Conservation (phyloP, 805 yeast species). For the Kluyveromyces lactis region DNA sequence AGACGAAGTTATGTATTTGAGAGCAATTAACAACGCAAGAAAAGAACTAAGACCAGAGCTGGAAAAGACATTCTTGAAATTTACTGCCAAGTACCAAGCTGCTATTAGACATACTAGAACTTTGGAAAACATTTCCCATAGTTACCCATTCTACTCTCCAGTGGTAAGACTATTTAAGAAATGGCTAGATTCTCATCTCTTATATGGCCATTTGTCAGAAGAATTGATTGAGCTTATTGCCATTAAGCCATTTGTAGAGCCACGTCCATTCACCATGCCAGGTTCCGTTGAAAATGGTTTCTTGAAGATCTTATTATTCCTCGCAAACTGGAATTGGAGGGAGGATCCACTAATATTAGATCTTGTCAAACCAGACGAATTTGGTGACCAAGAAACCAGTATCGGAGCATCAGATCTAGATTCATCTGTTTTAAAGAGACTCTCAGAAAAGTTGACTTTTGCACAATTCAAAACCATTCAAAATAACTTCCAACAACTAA, state of each 20-base stretch:
- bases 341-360: constrained; percentile 80
- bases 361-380: constrained; percentile 44
- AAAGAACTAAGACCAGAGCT: constrained; percentile 51
- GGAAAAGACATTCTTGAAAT: constrained; percentile 55
- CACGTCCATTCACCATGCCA: constrained; percentile 79
- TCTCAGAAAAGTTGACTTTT: constrained; percentile 55
- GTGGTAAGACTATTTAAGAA: constrained; percentile 77
- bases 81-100: constrained; percentile 55
- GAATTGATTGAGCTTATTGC: constrained; percentile 79
- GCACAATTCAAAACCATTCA: constrained; percentile 54
- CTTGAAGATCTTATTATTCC: constrained; percentile 57
- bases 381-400: constrained; percentile 25
- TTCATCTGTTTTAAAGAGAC: constrained; percentile 33
- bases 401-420: constrained; percentile 25
- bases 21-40: constrained; percentile 61
- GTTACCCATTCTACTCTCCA: constrained; percentile 66
- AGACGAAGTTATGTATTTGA: constrained; percentile 64
- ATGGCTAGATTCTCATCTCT: constrained; percentile 82
- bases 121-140: constrained; percentile 58
- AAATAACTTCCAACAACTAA: constrained; percentile 54
- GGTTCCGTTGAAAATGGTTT: constrained; percentile 76
- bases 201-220: constrained; percentile 63
- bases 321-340: constrained; percentile 91
- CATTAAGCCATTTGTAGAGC: constrained; percentile 75
- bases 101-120: constrained; percentile 76